Evolutionary conservation across 1,139 yeast species (phyloP).

Genomic region (Arxiozyma slooffiae): DNA sequence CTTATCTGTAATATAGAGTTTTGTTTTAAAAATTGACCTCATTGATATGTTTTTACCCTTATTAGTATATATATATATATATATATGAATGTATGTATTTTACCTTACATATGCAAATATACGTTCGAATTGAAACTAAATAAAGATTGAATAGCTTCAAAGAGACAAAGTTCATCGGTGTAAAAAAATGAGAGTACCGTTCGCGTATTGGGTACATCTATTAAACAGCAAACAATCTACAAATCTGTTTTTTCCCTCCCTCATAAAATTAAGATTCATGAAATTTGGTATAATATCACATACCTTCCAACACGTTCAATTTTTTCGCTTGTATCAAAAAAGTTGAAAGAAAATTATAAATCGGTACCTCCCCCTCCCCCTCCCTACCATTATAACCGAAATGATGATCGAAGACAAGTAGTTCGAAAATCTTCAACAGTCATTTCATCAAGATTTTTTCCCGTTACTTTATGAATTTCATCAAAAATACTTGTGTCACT

Average conservation of each 20-base stretch:
- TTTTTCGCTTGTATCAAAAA: too few relatives aligned
- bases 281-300: too few relatives aligned
- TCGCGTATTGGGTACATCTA: neutral
- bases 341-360: too few relatives aligned
- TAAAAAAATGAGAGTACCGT: neutral
- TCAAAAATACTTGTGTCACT: constrained; percentile 25
- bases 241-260: neutral
- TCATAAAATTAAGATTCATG: neutral
- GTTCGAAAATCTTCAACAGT: constrained; percentile 20
- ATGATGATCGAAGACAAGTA: constrained; percentile 17
- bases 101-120: neutral
- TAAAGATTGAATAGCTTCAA: neutral
- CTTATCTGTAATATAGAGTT: constrained; percentile 3
- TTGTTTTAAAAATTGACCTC: neutral
- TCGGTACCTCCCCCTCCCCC: too few relatives aligned
- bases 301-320: neutral
- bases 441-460: constrained; percentile 19
- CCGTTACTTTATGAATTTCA: constrained; percentile 14
- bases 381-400: too few relatives aligned
- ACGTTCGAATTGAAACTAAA: neutral
- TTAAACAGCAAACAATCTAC: too few relatives aligned
- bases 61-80: neutral
- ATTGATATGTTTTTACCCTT: neutral
- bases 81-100: neutral
- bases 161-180: neutral